Percentiles rank a stretch among this genome's conserved stretches.
These are phyloP conservation scores for Leavenworthia alabamica DNA, from an alignment of 345 rosid species.

Conservation along the genomic window DNA sequence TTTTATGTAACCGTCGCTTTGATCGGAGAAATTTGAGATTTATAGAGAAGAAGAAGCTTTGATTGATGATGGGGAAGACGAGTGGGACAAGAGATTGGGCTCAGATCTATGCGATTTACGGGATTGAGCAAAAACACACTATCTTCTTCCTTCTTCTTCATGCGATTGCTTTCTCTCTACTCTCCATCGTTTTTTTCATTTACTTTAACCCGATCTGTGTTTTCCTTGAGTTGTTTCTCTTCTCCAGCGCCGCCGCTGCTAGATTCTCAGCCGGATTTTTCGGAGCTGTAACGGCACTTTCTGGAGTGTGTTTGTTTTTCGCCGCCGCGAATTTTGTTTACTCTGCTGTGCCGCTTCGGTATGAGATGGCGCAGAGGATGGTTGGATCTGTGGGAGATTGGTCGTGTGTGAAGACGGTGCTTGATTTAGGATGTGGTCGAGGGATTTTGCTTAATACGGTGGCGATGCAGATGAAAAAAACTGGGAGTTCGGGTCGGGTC, in stretches of 20 bases:
- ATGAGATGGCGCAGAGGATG: conserved; percentile 91
- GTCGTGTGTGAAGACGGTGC: conserved; percentile 83
- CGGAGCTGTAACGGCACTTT: conserved; percentile 63
- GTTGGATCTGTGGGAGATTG: conserved; percentile 76
- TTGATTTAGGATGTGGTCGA: conserved; percentile 92
- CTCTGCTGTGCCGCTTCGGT: conserved; percentile 68
- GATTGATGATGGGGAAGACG: conserved; percentile 34
- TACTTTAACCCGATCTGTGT: conserved; percentile 60
- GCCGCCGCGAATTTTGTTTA: conserved; percentile 81
- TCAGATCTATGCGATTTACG: conserved; percentile 93
- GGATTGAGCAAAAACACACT: conserved; percentile 87
- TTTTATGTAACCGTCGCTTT: conserved; percentile 15
- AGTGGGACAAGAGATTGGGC: conserved; percentile 53
- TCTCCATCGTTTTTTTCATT: conserved; percentile 57
- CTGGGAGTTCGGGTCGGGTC: conserved; percentile 91
- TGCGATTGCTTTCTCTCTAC: conserved; percentile 60
- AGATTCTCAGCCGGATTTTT: conserved; percentile 73
- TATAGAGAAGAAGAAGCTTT: no score
- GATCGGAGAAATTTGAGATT: neutral
- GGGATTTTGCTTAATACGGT: conserved; percentile 85
- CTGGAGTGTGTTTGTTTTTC: conserved; percentile 63
- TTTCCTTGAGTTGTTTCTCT: conserved; percentile 34
- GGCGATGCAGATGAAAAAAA: conserved; percentile 89
- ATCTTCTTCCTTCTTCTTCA: conserved; percentile 57
- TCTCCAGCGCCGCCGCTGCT: conserved; percentile 41